These are phyloP conservation scores for Naganishia sp. DNA, from an alignment of 1,284 basidiomycete species.

Conservation along the genomic window DNA sequence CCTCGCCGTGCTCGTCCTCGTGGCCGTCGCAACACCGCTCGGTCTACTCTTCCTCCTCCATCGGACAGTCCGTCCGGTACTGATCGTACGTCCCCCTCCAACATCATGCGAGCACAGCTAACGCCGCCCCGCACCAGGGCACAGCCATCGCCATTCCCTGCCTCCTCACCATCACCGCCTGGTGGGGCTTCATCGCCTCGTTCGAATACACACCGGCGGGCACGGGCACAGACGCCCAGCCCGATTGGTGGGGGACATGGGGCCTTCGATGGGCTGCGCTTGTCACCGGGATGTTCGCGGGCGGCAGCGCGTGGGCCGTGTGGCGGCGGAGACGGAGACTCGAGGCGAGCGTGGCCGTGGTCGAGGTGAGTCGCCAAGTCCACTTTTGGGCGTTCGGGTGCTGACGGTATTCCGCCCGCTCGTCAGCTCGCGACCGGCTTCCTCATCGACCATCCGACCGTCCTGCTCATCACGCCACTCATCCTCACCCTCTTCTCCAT, in stretches of 20 bases:
- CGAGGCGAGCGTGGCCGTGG: constrained; percentile 66
- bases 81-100: constrained; percentile 59
- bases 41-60: constrained; percentile 73
- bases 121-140: constrained; percentile 71
- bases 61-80: constrained; percentile 76
- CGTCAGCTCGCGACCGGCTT: constrained; percentile 68
- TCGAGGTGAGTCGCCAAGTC: constrained; percentile 58
- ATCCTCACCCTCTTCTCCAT: constrained; percentile 73
- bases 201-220: constrained; percentile 71
- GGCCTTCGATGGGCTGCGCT: constrained; percentile 74
- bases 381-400: not conserved
- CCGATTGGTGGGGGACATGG: constrained; percentile 70
- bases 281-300: constrained; percentile 68
- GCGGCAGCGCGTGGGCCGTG: constrained; percentile 71
- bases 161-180: constrained; percentile 73
- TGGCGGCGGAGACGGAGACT: constrained; percentile 64
- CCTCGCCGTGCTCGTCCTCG: constrained; percentile 72
- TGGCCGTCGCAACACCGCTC: constrained; percentile 72
- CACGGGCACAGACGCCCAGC: constrained; percentile 26
- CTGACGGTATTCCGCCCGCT: not conserved
- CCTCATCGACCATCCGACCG: constrained; percentile 73
- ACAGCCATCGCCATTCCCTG: constrained; percentile 79
- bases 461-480: constrained; percentile 75
- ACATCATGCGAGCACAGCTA: constrained; percentile 73
- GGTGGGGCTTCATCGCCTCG: constrained; percentile 86